Conservation (phyloP, 352 stramenopile species). For the Thalassiosira allenii region DNA sequence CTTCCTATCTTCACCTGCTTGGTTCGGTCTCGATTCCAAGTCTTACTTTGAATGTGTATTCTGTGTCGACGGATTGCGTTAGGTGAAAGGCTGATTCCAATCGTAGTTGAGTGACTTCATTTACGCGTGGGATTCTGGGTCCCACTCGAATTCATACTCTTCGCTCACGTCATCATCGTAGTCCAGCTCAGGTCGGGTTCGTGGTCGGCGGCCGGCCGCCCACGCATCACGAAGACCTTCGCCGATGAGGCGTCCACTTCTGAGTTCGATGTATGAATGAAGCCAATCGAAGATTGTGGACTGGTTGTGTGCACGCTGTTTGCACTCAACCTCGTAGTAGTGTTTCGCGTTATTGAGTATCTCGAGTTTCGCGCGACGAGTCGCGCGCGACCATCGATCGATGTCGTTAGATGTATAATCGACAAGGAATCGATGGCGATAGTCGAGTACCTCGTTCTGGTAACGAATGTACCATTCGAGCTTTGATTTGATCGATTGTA, state of each 20-base stretch:
- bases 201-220: too few relatives aligned
- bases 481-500: background rate
- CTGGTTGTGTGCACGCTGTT: background rate
- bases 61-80: too few relatives aligned
- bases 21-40: too few relatives aligned
- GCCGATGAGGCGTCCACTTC: constrained; percentile 4
- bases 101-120: too few relatives aligned
- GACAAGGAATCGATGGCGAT: constrained; percentile 5
- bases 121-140: too few relatives aligned
- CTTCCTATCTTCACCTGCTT: too few relatives aligned
- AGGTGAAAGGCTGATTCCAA: too few relatives aligned
- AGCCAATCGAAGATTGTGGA: constrained; percentile 15
- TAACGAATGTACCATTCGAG: constrained; percentile 4
- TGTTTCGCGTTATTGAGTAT: background rate
- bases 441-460: constrained; percentile 12
- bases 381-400: background rate
- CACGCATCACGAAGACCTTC: too few relatives aligned
- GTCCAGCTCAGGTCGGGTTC: too few relatives aligned
- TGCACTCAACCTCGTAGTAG: background rate
- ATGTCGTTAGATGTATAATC: background rate
- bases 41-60: too few relatives aligned
- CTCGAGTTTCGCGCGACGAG: background rate
- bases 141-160: too few relatives aligned
- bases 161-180: too few relatives aligned
- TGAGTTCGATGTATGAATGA: background rate